These are phyloP conservation scores for Russula earlei DNA, from an alignment of 768 basidiomycete species.

Conservation along the genomic window DNA sequence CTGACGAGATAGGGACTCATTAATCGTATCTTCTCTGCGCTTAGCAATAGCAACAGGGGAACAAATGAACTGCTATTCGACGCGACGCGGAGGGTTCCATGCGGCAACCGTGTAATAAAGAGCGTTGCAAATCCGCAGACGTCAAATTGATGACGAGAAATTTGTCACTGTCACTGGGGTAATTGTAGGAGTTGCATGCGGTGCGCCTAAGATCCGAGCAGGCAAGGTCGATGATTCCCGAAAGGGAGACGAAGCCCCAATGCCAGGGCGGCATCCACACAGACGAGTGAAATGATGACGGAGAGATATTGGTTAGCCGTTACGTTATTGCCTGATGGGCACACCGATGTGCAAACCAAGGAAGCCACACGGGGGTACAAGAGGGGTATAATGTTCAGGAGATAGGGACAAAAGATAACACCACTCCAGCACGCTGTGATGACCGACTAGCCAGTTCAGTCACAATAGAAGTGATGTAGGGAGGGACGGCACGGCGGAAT, in stretches of 20 bases:
- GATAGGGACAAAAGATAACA: constrained; percentile 10
- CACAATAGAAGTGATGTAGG: not conserved
- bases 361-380: not conserved
- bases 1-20: not conserved
- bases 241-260: not conserved
- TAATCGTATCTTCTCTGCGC: not conserved
- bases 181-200: constrained; percentile 9
- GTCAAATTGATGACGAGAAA: constrained; percentile 1
- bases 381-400: not conserved
- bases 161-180: constrained; percentile 6
- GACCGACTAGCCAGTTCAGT: not conserved
- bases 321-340: constrained; percentile 1
- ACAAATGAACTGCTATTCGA: constrained; percentile 1
- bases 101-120: not conserved
- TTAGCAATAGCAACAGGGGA: constrained; percentile 3
- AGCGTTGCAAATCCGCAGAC: not conserved
- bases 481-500: not conserved
- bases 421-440: not conserved
- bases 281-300: not conserved
- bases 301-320: constrained; percentile 8
- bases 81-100: constrained; percentile 1
- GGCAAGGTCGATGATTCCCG: not conserved
- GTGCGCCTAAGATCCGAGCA: constrained; percentile 11
- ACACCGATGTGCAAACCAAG: not conserved
- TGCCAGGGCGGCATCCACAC: constrained; percentile 5